Evolutionary conservation across 2,329 filamentous ascomycete genomes (phyloP).

Genomic region (Pestalotiopsis sp.): DNA sequence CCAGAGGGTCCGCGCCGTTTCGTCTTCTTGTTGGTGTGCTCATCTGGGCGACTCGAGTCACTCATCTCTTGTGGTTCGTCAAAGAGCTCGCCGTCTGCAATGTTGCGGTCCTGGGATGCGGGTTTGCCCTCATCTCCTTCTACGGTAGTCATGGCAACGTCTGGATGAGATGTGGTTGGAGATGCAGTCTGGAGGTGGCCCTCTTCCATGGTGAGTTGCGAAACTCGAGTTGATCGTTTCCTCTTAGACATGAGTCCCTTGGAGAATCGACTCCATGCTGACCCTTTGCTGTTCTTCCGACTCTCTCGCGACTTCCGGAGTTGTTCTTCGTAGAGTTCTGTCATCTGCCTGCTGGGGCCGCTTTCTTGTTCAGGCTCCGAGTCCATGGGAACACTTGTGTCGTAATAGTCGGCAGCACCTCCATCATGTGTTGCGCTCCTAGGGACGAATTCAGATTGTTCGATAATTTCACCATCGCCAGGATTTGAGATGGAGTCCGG

Average conservation of each 20-base stretch:
- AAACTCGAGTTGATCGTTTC: constrained; percentile 33
- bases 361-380: constrained; percentile 29
- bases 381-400: constrained; percentile 34
- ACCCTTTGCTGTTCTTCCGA: constrained; percentile 29
- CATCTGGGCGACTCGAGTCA: constrained; percentile 9
- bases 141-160: constrained; percentile 15
- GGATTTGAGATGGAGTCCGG: constrained; percentile 26
- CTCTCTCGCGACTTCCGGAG: constrained; percentile 30
- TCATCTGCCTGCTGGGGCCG: constrained; percentile 32
- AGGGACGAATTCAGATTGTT: constrained; percentile 6
- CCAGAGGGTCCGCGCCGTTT: constrained; percentile 11
- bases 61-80: constrained; percentile 27
- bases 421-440: constrained; percentile 21
- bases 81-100: constrained; percentile 20
- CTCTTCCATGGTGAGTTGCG: constrained; percentile 25
- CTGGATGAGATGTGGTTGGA: constrained; percentile 20
- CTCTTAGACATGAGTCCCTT: constrained; percentile 26
- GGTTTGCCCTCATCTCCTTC: constrained; percentile 23
- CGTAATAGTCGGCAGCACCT: constrained; percentile 35
- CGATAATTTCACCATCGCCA: constrained; percentile 18
- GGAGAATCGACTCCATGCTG: constrained; percentile 30
- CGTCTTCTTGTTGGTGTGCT: constrained; percentile 11
- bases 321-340: constrained; percentile 34
- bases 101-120: constrained; percentile 19
- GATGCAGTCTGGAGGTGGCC: constrained; percentile 14